Percentiles rank a stretch among this genome's conserved stretches.
Evolutionary conservation across 2,329 filamentous ascomycete genomes (phyloP).

Genomic region (Aspergillus versicolor): DNA sequence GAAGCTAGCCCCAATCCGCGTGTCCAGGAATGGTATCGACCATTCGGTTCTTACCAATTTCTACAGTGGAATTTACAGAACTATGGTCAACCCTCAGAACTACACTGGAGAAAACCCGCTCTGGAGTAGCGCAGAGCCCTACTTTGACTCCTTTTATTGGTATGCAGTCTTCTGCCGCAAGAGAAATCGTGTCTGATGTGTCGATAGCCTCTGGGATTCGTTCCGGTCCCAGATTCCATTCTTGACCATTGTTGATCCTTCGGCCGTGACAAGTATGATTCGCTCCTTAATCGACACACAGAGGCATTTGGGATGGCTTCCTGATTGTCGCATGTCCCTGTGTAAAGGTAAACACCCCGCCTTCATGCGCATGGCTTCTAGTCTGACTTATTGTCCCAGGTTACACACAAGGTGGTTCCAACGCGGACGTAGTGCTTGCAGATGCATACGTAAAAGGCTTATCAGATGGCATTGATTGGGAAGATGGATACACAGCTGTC

Average conservation of each 20-base stretch:
- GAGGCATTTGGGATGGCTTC: conserved; percentile 67
- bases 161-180: conserved; percentile 20
- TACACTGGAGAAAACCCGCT: conserved; percentile 70
- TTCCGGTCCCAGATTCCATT: conserved; percentile 69
- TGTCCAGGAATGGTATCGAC: conserved; percentile 32
- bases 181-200: conserved; percentile 12
- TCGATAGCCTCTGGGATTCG: conserved; percentile 61
- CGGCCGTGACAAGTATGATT: conserved; percentile 62
- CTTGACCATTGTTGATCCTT: conserved; percentile 65
- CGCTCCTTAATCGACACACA: conserved; percentile 71
- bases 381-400: conserved; percentile 40
- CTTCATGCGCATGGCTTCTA: not conserved
- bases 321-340: conserved; percentile 72
- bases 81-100: conserved; percentile 70
- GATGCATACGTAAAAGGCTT: conserved; percentile 70
- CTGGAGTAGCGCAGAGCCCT: conserved; percentile 65
- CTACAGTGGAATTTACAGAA: conserved; percentile 68
- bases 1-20: conserved; percentile 48
- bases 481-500: conserved; percentile 65
- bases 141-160: conserved; percentile 75
- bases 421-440: conserved; percentile 66
- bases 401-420: conserved; percentile 71
- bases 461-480: conserved; percentile 63
- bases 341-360: conserved; percentile 50
- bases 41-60: conserved; percentile 52